These are phyloP conservation scores for Violaceomyces palustris DNA, from an alignment of 1,284 basidiomycete species.

Conservation along the genomic window DNA sequence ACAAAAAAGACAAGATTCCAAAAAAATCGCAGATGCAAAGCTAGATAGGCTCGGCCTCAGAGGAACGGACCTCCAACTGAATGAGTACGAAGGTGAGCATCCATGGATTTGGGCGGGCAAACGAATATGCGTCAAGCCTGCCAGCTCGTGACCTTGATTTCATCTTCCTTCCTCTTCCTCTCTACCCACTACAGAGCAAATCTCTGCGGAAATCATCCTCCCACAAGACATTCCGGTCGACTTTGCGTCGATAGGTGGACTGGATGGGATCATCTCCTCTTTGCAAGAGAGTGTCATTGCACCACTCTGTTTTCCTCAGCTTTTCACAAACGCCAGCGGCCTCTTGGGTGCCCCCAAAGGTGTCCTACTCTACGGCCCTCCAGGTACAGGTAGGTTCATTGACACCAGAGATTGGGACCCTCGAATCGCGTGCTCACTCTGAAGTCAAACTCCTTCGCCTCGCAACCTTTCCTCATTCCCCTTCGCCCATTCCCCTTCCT, in stretches of 20 bases:
- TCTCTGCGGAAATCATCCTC: conserved; percentile 58
- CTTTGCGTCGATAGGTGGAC: conserved; percentile 74
- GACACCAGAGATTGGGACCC: too few relatives aligned
- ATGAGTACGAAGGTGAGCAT: conserved; percentile 43
- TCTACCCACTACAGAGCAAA: conserved; percentile 54
- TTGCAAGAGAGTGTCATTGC: conserved; percentile 94
- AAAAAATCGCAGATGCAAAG: conserved; percentile 48
- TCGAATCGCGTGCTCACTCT: too few relatives aligned
- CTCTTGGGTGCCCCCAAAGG: conserved; percentile 60
- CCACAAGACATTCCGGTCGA: conserved; percentile 57
- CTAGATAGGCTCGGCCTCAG: conserved; percentile 46
- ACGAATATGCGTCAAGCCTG: not conserved
- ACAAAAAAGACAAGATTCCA: conserved; percentile 48
- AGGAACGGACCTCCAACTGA: conserved; percentile 35
- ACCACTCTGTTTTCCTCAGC: conserved; percentile 82
- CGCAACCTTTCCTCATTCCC: not conserved
- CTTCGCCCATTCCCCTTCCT: not conserved
- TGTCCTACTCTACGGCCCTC: conserved; percentile 56
- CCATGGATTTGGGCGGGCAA: too few relatives aligned
- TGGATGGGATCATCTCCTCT: conserved; percentile 84
- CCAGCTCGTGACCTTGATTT: not conserved
- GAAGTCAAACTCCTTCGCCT: too few relatives aligned
- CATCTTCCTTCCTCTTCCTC: not conserved
- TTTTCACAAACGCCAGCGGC: conserved; percentile 66
- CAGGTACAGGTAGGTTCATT: conserved; percentile 52